A percentile compares a stretch with the other conserved stretches of the same genome.
Evolutionary conservation across 1,139 yeast genomes (phyloP).

Genomic region (Kodamaea derodonti): DNA sequence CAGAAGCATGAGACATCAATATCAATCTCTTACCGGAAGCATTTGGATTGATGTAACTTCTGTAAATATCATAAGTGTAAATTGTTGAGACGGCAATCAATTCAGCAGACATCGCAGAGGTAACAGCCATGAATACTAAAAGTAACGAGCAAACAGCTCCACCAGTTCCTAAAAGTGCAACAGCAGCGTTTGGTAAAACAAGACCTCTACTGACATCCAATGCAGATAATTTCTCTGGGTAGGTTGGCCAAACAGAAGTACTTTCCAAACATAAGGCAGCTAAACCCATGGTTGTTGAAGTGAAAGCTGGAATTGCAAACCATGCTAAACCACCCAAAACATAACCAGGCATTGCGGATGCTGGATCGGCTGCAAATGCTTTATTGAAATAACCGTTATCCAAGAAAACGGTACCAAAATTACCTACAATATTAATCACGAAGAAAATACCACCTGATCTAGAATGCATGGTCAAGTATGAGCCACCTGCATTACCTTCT

Average conservation of each 20-base stretch:
- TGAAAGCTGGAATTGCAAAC: constrained; percentile 84
- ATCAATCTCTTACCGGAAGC: constrained; percentile 74
- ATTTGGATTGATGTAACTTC: constrained; percentile 70
- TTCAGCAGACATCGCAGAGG: constrained; percentile 83
- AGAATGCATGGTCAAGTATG: constrained; percentile 78
- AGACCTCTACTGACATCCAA: constrained; percentile 77
- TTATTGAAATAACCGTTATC: constrained; percentile 91
- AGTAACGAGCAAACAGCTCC: constrained; percentile 81
- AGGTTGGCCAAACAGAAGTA: constrained; percentile 71
- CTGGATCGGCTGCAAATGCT: constrained; percentile 84
- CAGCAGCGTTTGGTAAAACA: constrained; percentile 83
- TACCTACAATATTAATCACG: constrained; percentile 79
- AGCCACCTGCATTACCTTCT: constrained; percentile 71
- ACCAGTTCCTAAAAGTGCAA: constrained; percentile 76
- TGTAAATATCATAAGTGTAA: constrained; percentile 79
- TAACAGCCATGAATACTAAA: constrained; percentile 78
- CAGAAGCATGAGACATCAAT: constrained; percentile 61
- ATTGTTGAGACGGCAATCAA: constrained; percentile 83
- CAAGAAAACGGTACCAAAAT: constrained; percentile 83
- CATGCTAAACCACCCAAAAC: constrained; percentile 87
- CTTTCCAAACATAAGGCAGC: constrained; percentile 71
- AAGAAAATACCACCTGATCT: constrained; percentile 77
- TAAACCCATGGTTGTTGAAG: constrained; percentile 81
- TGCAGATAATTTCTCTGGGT: constrained; percentile 59
- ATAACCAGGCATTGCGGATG: constrained; percentile 85